Evolutionary conservation across 2,329 filamentous ascomycete genomes (phyloP).

Genomic region (Penicillium sp.): DNA sequence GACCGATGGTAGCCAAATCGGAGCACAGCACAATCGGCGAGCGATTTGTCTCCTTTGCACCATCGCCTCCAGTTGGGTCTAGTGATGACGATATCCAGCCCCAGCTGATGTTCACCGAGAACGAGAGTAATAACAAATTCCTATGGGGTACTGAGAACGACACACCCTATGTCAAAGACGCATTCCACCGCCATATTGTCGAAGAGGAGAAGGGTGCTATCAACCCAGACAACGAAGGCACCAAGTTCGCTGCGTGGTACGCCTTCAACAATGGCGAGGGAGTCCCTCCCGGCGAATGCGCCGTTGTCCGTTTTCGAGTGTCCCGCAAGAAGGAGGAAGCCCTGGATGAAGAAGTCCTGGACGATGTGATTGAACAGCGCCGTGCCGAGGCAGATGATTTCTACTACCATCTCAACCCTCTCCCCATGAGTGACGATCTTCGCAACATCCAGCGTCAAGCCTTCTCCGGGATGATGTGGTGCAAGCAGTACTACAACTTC

Average conservation of each 20-base stretch:
- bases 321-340: slow-evolving; percentile 73
- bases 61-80: slow-evolving; percentile 79
- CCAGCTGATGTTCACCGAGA: slow-evolving; percentile 86
- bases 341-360: slow-evolving; percentile 88
- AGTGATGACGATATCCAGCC: slow-evolving; percentile 82
- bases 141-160: slow-evolving; percentile 79
- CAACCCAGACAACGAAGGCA: slow-evolving; percentile 77
- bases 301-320: slow-evolving; percentile 88
- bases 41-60: slow-evolving; percentile 79
- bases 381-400: slow-evolving; percentile 93
- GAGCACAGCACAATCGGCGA: slow-evolving; percentile 78
- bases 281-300: slow-evolving; percentile 85
- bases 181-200: slow-evolving; percentile 86
- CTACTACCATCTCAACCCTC: slow-evolving; percentile 86
- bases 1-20: slow-evolving; percentile 70
- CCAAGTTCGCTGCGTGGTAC: slow-evolving; percentile 90
- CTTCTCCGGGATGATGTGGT: slow-evolving; percentile 97
- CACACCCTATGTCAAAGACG: slow-evolving; percentile 87
- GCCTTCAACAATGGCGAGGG: slow-evolving; percentile 86
- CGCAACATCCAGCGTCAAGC: slow-evolving; percentile 94
- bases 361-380: slow-evolving; percentile 83
- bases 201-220: slow-evolving; percentile 75
- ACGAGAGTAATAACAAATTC: slow-evolving; percentile 81
- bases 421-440: slow-evolving; percentile 90
- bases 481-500: slow-evolving; percentile 94